phyloP scores from a whole-genome alignment of 345 rosid species.

The Brassica cretica region DNA sequence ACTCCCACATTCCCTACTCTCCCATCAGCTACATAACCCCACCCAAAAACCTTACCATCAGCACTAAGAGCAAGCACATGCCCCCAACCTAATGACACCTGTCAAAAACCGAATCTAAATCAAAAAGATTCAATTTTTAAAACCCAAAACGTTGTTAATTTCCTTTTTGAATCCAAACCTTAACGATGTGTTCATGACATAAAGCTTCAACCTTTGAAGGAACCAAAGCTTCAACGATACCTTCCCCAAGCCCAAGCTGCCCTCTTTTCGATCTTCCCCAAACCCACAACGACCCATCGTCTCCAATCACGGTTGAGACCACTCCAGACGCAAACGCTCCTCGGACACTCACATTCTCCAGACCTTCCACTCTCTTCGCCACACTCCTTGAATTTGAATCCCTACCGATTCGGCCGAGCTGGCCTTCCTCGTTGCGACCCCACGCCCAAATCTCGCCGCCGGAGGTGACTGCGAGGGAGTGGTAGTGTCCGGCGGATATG shows the following conservation, averaged over 20 bases:
- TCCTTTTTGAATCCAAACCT: constrained; percentile 50
- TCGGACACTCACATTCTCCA: constrained; percentile 54
- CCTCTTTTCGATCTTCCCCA: constrained; percentile 98
- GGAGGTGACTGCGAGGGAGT: constrained; percentile 85
- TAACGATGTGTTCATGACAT: constrained; percentile 58
- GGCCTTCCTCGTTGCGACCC: constrained; percentile 86
- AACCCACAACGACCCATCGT: constrained; percentile 89
- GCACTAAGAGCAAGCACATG: constrained; percentile 74
- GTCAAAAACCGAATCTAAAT: constrained; percentile 22
- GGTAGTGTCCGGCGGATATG: constrained; percentile 79
- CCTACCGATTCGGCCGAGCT: constrained; percentile 70
- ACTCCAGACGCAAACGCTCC: constrained; percentile 86
- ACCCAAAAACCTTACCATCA: constrained; percentile 77
- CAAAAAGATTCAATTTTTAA: neutral
- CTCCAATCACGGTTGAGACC: constrained; percentile 70
- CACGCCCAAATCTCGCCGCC: constrained; percentile 78
- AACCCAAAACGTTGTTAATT: neutral
- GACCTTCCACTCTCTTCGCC: constrained; percentile 66
- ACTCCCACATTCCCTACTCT: constrained; percentile 65
- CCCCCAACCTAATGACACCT: constrained; percentile 98
- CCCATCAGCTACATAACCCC: constrained; percentile 97
- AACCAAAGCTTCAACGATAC: constrained; percentile 47
- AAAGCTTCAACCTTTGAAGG: constrained; percentile 71
- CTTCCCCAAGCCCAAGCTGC: constrained; percentile 90
- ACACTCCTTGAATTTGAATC: constrained; percentile 55